phyloP scores from a whole-genome alignment of 2,329 filamentous ascomycete genomes.

The Macrophomina tecta region DNA sequence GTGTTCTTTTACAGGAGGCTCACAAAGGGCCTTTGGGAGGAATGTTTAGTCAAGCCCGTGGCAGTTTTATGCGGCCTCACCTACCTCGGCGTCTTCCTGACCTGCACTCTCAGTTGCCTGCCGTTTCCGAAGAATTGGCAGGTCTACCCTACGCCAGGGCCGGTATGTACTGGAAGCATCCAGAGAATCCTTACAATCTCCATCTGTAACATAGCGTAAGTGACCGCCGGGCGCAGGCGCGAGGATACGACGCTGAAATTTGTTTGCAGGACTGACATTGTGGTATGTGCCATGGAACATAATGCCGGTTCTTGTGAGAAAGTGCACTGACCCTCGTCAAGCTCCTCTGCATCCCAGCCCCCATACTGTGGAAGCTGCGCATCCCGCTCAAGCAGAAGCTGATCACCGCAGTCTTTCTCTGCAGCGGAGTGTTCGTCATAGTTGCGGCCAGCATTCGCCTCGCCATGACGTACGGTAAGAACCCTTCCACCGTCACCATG shows the following conservation, averaged over 20 bases:
- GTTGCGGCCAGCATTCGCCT: conserved; percentile 43
- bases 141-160: conserved; percentile 36
- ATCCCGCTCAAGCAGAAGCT: conserved; percentile 41
- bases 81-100: conserved; percentile 43
- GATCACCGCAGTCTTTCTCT: conserved; percentile 39
- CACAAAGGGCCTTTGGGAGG: background rate
- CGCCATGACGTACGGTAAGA: conserved; percentile 38
- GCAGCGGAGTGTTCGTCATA: conserved; percentile 46
- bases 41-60: background rate
- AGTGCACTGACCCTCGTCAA: conserved; percentile 36
- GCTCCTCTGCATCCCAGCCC: conserved; percentile 43
- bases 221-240: background rate
- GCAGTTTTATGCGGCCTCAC: conserved; percentile 32
- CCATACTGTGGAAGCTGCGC: conserved; percentile 43
- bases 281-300: background rate
- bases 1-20: conserved; percentile 41
- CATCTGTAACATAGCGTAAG: conserved; percentile 38
- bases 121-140: conserved; percentile 39
- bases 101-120: conserved; percentile 39
- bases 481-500: conserved; percentile 41
- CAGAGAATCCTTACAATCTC: conserved; percentile 40
- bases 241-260: background rate
- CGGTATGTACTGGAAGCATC: conserved; percentile 37
- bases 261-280: background rate
- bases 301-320: background rate